phyloP scores from a whole-genome alignment of 176 grass and related monocot species.

The Avena eriantha region DNA sequence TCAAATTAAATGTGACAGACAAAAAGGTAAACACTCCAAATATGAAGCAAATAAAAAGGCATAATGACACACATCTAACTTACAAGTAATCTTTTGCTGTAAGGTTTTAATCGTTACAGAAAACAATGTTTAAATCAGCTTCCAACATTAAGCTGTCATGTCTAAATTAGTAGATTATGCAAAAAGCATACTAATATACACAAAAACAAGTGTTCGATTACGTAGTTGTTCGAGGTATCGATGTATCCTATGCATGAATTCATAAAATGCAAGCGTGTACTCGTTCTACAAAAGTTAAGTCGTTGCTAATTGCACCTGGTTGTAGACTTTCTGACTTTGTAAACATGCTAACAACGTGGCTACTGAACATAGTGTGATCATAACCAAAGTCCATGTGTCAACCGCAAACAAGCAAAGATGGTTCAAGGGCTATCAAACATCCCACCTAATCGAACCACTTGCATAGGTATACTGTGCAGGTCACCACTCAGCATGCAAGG shows the following conservation, averaged over 20 bases:
- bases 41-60: neutral
- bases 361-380: neutral
- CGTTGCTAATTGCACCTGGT: neutral
- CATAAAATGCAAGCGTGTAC: neutral
- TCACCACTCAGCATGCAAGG: conserved; percentile 19
- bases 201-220: neutral
- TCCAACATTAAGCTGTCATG: neutral
- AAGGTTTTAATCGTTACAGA: neutral
- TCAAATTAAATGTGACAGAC: conserved; percentile 10
- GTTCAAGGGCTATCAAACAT: neutral
- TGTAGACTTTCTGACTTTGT: neutral
- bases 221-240: conserved; percentile 12
- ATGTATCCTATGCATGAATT: conserved; percentile 9
- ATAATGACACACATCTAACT: neutral
- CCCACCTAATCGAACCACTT: neutral
- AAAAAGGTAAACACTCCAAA: neutral
- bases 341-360: neutral
- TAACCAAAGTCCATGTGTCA: conserved; percentile 38
- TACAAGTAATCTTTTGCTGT: conserved; percentile 7
- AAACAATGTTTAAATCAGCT: neutral
- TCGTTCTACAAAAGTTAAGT: neutral
- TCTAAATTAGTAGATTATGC: neutral
- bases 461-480: neutral
- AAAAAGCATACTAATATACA: neutral
- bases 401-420: conserved; percentile 16